Evolutionary conservation across 345 rosid genomes (phyloP).

Genomic region (Gossypium mustelinum): DNA sequence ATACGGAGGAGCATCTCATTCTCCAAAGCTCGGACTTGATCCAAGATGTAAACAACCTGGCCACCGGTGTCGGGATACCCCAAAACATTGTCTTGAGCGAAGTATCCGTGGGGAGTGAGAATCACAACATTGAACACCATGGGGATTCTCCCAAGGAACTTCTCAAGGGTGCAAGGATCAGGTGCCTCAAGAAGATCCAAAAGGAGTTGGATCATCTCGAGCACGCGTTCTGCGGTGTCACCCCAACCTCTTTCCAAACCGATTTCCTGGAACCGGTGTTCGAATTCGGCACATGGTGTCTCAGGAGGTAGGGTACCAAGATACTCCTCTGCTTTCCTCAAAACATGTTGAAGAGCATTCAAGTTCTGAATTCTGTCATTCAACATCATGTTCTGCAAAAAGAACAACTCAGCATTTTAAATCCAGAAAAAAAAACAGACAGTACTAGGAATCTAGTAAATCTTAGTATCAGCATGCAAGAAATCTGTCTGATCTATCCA

Average conservation of each 20-base stretch:
- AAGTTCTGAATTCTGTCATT: conserved; percentile 65
- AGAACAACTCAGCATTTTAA: not conserved
- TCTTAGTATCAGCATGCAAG: not conserved
- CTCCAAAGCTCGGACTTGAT: conserved; percentile 96
- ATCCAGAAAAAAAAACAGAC: not conserved
- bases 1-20: conserved; percentile 87
- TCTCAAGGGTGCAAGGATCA: conserved; percentile 90
- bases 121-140: conserved; percentile 95
- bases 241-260: conserved; percentile 98
- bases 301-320: conserved; percentile 42
- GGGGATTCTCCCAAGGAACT: conserved; percentile 75
- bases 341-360: conserved; percentile 56
- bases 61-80: conserved; percentile 99
- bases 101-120: conserved; percentile 92
- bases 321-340: conserved; percentile 89
- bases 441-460: not conserved
- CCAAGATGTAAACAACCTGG: conserved; percentile 96
- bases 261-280: conserved; percentile 78
- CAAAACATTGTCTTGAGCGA: conserved; percentile 91
- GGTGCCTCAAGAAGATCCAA: conserved; percentile 97
- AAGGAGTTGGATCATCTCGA: conserved; percentile 84
- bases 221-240: conserved; percentile 68
- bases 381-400: conserved; percentile 76
- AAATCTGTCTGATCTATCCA: conserved; percentile 2
- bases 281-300: conserved; percentile 60